phyloP scores from a whole-genome alignment of 192 early-diverging fungal genomes.

The Hyaloraphidium curvatum region DNA sequence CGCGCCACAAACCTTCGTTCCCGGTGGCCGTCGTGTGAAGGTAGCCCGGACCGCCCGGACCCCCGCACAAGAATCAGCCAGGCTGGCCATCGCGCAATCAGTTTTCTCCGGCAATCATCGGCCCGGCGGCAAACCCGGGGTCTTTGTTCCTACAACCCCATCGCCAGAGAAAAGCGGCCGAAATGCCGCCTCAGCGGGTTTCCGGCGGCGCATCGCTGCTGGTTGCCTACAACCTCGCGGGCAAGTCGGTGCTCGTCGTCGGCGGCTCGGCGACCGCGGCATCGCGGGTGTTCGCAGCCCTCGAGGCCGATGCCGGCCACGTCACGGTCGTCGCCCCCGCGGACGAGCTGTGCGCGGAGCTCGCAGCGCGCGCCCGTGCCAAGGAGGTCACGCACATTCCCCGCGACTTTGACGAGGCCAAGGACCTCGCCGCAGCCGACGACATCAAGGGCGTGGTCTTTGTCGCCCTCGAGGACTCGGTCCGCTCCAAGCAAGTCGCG shows the following conservation, averaged over 20 bases:
- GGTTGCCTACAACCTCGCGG: slow-evolving; percentile 56
- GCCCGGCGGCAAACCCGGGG: too few species aligned
- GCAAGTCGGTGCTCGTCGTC: slow-evolving; percentile 66
- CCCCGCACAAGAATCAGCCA: too few species aligned
- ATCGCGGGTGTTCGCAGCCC: slow-evolving; percentile 56
- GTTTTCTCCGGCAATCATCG: too few species aligned
- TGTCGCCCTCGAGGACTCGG: slow-evolving; percentile 38
- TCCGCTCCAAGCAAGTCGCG: slow-evolving; percentile 25
- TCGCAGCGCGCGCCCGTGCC: slow-evolving; percentile 32
- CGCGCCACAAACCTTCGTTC: too few species aligned
- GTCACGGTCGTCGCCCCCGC: slow-evolving; percentile 57
- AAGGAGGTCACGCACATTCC: slow-evolving; percentile 30
- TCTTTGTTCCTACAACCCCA: too few species aligned
- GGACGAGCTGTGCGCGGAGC: slow-evolving; percentile 35
- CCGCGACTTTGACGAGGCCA: slow-evolving; percentile 23
- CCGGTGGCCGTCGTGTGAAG: too few species aligned
- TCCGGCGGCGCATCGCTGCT: slow-evolving; percentile 75
- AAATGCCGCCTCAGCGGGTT: too few species aligned
- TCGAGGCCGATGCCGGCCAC: slow-evolving; percentile 58
- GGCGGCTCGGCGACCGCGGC: slow-evolving; percentile 74
- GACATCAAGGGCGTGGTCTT: too few species aligned
- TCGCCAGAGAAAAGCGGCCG: too few species aligned
- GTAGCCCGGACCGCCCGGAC: too few species aligned
- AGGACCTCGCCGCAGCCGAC: too few species aligned
- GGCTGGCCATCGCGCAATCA: too few species aligned